These are phyloP conservation scores for Camellia oleifera DNA, from an alignment of 179 eudicot species.

Conservation along the genomic window DNA sequence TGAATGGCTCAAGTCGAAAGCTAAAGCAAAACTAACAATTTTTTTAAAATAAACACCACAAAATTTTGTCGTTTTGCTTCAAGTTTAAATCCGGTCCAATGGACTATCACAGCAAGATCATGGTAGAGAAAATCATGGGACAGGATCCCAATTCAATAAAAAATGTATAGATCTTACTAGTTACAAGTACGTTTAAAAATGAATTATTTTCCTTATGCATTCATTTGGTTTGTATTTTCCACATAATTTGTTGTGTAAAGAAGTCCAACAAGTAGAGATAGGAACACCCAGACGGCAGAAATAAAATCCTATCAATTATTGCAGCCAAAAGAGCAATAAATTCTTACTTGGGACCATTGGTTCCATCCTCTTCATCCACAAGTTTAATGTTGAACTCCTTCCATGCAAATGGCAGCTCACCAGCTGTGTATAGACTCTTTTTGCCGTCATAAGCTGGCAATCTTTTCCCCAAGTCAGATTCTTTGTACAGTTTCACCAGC, in stretches of 20 bases:
- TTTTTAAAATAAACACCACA: too few species aligned
- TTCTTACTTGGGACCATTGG: constrained; percentile 58
- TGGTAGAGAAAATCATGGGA: too few species aligned
- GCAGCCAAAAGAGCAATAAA: background rate
- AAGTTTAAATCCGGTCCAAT: too few species aligned
- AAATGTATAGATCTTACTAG: background rate
- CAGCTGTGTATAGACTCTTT: constrained; percentile 65
- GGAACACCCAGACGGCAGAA: background rate
- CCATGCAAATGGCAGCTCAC: constrained; percentile 58
- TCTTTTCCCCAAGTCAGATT: constrained; percentile 65
- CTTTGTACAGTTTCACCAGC: constrained; percentile 59
- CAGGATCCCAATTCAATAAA: too few species aligned
- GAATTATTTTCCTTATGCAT: background rate
- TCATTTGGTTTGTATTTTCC: background rate
- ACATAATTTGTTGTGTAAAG: background rate
- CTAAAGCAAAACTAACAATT: too few species aligned
- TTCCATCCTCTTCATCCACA: constrained; percentile 48
- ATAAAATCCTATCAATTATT: background rate
- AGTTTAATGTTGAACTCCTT: constrained; percentile 62
- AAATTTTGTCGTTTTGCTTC: too few species aligned
- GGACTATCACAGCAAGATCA: too few species aligned
- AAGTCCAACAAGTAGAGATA: background rate
- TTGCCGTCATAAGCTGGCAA: constrained; percentile 78
- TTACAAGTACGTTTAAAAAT: background rate
- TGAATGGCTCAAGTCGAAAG: too few species aligned